A percentile compares a stretch with the other conserved stretches of the same genome.
Evolutionary conservation across 768 basidiomycete species (phyloP).

Genomic region (Panaeolus papilionaceus): DNA sequence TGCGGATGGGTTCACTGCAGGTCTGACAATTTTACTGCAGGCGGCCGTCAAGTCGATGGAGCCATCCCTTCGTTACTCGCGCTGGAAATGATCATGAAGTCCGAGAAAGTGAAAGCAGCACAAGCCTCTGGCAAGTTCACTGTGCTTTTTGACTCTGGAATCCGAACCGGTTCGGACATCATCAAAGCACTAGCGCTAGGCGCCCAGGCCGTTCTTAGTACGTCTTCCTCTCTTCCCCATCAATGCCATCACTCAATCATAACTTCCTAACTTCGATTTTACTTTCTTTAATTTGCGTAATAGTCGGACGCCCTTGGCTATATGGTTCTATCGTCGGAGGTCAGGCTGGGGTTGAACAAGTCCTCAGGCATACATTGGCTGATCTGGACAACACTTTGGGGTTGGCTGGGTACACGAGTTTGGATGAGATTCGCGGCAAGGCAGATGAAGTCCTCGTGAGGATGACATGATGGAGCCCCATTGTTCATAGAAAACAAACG

Average conservation of each 20-base stretch:
- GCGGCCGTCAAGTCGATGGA: constrained; percentile 81
- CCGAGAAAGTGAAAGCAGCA: constrained; percentile 59
- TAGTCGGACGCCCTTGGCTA: constrained; percentile 78
- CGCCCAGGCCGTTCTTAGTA: constrained; percentile 80
- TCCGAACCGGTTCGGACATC: constrained; percentile 84
- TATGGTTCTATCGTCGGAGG: constrained; percentile 77
- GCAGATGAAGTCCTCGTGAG: constrained; percentile 51
- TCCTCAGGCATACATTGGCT: constrained; percentile 68
- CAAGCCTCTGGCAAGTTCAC: constrained; percentile 67
- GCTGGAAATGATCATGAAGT: constrained; percentile 71
- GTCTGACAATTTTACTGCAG: constrained; percentile 36
- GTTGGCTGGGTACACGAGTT: constrained; percentile 59
- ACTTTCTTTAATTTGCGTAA: constrained; percentile 6
- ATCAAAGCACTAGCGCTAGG: constrained; percentile 87
- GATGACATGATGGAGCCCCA: constrained; percentile 18
- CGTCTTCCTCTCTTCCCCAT: constrained; percentile 34
- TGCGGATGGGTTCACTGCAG: too few relatives aligned
- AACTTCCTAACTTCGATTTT: background rate
- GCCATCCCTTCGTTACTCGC: constrained; percentile 77
- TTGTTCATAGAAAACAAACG: background rate
- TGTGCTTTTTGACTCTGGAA: constrained; percentile 80
- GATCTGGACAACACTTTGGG: constrained; percentile 73
- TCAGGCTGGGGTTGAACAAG: constrained; percentile 77
- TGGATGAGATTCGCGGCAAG: constrained; percentile 70
- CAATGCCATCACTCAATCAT: background rate